Conservation (phyloP, 2,329 filamentous ascomycete genomes). For the Penicillium freii region DNA sequence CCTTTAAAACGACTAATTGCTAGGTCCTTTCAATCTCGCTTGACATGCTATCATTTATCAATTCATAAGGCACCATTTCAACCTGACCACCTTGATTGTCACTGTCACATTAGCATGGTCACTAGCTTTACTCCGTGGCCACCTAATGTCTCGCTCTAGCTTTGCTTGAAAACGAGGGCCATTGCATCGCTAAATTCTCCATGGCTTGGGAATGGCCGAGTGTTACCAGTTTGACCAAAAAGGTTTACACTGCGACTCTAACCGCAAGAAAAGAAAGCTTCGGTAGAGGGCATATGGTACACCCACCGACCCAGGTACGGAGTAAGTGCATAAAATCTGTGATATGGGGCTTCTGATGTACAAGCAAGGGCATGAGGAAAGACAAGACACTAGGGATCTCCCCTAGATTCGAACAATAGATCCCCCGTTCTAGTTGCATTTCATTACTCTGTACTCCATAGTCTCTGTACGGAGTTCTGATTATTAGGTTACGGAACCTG, state of each 20-base stretch:
- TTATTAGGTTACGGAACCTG: constrained; percentile 1
- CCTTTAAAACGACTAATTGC: no score
- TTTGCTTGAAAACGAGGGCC: neutral
- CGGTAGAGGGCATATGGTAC: neutral
- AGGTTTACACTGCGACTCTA: neutral
- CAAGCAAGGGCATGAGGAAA: constrained; percentile 5
- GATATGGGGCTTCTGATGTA: constrained; percentile 5
- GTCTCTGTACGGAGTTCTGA: neutral
- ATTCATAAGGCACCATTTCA: no score
- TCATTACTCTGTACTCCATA: neutral
- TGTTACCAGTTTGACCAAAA: neutral
- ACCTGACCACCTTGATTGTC: no score
- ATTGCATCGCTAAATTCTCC: neutral
- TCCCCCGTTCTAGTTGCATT: neutral
- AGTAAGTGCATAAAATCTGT: constrained; percentile 11
- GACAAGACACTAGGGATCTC: constrained; percentile 2
- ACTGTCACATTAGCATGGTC: neutral
- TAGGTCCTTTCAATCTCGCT: no score
- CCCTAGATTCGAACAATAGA: constrained; percentile 8
- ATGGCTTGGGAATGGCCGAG: no score
- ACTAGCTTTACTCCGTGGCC: no score
- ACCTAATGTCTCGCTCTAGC: neutral
- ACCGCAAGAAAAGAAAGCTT: neutral
- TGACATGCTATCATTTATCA: no score
- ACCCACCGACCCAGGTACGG: neutral